Evolutionary conservation across 1,284 basidiomycete species (phyloP).

Genomic region (Cystobasidiaceae sp.): DNA sequence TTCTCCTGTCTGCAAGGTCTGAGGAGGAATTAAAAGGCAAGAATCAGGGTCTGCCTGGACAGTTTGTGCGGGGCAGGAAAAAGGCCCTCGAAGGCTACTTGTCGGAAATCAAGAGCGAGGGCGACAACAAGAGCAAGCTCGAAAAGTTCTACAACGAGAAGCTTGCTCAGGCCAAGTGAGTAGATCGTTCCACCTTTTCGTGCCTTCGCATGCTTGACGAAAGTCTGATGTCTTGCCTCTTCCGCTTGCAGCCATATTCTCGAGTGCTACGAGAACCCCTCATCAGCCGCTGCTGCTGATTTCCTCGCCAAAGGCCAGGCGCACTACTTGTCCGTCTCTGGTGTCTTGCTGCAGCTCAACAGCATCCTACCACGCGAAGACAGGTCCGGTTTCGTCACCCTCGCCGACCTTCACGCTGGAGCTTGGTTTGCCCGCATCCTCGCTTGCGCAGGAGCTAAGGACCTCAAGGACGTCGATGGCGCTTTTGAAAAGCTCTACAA

Average conservation of each 20-base stretch:
- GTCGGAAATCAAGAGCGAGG: constrained; percentile 23
- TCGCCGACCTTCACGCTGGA: constrained; percentile 38
- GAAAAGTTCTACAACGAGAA: constrained; percentile 37
- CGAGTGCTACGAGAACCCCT: constrained; percentile 3
- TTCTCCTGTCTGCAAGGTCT: constrained; percentile 33
- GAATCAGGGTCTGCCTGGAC: constrained; percentile 31
- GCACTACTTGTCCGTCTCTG: background rate
- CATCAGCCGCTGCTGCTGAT: background rate
- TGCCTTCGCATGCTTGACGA: background rate
- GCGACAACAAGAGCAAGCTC: constrained; percentile 19
- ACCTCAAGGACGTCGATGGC: constrained; percentile 26
- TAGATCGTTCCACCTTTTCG: background rate
- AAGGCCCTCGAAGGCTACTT: constrained; percentile 38
- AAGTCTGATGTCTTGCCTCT: background rate
- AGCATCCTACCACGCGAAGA: constrained; percentile 20
- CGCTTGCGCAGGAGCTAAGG: constrained; percentile 33
- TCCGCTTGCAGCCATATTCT: constrained; percentile 1
- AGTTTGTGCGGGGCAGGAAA: constrained; percentile 39
- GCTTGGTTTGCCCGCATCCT: constrained; percentile 40
- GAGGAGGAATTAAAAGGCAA: constrained; percentile 37
- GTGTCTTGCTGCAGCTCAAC: background rate
- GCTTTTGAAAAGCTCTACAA: constrained; percentile 26
- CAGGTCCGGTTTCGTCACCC: constrained; percentile 19
- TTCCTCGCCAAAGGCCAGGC: background rate
- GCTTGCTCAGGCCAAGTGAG: constrained; percentile 30